Base-by-base conservation (phyloP, 352 stramenopile species). In the Thraustotheca clavata region DNA sequence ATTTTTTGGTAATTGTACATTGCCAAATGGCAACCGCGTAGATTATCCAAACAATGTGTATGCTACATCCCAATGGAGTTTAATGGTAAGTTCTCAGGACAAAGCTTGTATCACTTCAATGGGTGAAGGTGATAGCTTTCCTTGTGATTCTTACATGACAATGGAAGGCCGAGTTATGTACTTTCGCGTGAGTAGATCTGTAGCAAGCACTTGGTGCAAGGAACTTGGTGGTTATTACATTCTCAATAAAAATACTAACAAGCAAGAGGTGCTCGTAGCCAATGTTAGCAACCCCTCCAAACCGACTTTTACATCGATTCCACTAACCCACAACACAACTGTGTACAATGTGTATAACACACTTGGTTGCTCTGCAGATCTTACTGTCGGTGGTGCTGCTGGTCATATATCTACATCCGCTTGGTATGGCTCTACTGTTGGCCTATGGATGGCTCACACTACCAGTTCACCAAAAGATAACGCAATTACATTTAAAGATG, bases 1-100 rank as follows among this genome's bases (percentile, higher is more conserved):
- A 29, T 60, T 60, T 35, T 60, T 60, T 60, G 50, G 50, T 35
- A 60, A 60, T 35, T 60, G 50, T 35, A 60, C 50, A 9, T 24
- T 49, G 1, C 31, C 7, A 12, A 12, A 9, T 31, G 38, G 50
- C 50, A 24, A 60, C 9, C 12, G 11, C n/a, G 49, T 60, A 16
- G 12, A 49, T 2, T n/a, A 49, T 3, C 50, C 50, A 6, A 31
- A 49, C 7, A 2, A 2, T 8, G n/a, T 11, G 1, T 60, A 35
- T 49, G 38, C 7, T 2, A 33, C 50, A 24, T 49, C 50, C 20
- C 50, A 60, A 7, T 60, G 50, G 50, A 49, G 29, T 2, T 29
- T 60, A 2, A 29, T 49, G 38, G 49, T 35, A 24, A 60, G 50
- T 35, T 60, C 50, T 20, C 1, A 49, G 1, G 38, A 49, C 7